phyloP scores from a whole-genome alignment of 2,329 filamentous ascomycete genomes.

The Fusarium devonianum region DNA sequence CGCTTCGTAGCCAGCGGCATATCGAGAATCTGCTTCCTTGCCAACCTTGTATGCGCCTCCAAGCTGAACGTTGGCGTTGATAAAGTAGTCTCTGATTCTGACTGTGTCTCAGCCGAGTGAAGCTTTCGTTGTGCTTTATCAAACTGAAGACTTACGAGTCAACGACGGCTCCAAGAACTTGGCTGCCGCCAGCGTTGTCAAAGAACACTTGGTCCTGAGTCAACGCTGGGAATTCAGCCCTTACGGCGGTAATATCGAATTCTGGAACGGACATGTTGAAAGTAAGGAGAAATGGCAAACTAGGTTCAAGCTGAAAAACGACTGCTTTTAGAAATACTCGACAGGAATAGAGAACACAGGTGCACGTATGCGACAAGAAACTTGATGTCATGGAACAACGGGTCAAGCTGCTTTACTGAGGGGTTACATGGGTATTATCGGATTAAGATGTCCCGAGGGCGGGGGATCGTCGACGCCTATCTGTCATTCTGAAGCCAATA shows the following conservation, averaged over 20 bases:
- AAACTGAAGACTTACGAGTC: conserved; percentile 12
- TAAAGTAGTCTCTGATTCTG: conserved; percentile 69
- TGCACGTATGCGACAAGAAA: no score
- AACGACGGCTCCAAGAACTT: conserved; percentile 67
- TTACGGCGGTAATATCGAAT: neutral
- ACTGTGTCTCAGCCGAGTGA: conserved; percentile 54
- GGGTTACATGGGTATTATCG: no score
- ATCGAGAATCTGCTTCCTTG: conserved; percentile 65
- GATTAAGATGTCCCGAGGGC: no score
- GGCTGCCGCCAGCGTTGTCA: conserved; percentile 81
- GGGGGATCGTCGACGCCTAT: no score
- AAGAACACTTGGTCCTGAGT: conserved; percentile 73
- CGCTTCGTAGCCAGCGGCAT: conserved; percentile 64
- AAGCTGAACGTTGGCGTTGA: conserved; percentile 75
- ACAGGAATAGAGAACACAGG: no score
- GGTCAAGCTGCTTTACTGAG: no score
- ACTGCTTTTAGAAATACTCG: no score
- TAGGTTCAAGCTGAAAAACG: no score
- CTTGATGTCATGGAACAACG: no score
- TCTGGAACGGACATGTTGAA: conserved; percentile 32
- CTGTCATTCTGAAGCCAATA: no score
- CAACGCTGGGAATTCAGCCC: conserved; percentile 73
- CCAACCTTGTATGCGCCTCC: conserved; percentile 73
- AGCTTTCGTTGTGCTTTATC: neutral
- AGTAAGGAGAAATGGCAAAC: no score